Evolutionary conservation across 2,329 filamentous ascomycete species (phyloP).

Genomic region (Zasmidium cellare): DNA sequence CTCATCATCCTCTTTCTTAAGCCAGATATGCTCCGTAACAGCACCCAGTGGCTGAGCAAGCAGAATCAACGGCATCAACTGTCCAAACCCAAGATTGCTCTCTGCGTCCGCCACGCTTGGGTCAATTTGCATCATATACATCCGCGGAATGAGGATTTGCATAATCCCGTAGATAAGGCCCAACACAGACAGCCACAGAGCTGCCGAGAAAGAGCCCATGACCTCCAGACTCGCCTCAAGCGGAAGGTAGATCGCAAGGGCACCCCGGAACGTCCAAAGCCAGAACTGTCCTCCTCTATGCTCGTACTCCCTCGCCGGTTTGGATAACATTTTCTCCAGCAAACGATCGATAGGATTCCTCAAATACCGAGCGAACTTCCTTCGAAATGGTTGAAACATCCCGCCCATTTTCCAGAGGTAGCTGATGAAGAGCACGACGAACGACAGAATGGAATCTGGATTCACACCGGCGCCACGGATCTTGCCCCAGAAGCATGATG

Average conservation of each 20-base stretch:
- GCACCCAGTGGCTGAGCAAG: constrained; percentile 27
- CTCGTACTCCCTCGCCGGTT: constrained; percentile 13
- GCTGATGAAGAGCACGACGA: constrained; percentile 23
- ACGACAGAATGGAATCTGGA: constrained; percentile 22
- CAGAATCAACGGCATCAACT: constrained; percentile 28
- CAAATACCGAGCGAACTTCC: constrained; percentile 15
- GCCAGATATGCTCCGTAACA: constrained; percentile 19
- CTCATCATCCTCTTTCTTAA: constrained; percentile 10
- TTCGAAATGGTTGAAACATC: constrained; percentile 17
- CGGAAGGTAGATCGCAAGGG: constrained; percentile 14
- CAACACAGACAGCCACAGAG: constrained; percentile 23
- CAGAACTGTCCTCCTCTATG: constrained; percentile 2
- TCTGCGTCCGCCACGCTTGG: constrained; percentile 2
- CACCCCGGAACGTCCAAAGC: constrained; percentile 14
- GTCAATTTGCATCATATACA: constrained; percentile 12
- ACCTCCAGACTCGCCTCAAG: constrained; percentile 20
- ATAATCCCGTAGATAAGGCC: constrained; percentile 28
- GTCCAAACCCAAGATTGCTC: constrained; percentile 24
- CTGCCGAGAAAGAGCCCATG: constrained; percentile 25
- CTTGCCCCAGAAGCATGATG: constrained; percentile 21
- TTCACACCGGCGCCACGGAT: constrained; percentile 23
- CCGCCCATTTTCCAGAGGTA: constrained; percentile 32
- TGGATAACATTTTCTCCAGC: constrained; percentile 16
- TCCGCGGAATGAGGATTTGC: constrained; percentile 25
- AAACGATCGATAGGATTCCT: constrained; percentile 14